phyloP scores from a whole-genome alignment of 768 basidiomycete genomes.

The Porphyrellus cyaneotinctus region DNA sequence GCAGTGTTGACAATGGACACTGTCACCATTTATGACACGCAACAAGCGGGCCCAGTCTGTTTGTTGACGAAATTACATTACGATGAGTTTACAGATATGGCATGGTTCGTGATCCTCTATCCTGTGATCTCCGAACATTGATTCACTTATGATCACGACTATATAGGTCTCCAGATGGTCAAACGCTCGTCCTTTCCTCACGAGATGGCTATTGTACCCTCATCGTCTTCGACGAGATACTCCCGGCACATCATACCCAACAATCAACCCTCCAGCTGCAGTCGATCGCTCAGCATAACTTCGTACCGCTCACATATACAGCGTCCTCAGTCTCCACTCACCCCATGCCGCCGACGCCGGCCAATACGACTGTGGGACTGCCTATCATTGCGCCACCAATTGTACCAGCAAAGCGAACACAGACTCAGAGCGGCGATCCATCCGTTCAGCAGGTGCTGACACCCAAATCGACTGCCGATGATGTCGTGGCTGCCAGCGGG shows the following conservation, averaged over 20 bases:
- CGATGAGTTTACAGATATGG: conserved; percentile 95
- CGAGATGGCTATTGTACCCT: conserved; percentile 98
- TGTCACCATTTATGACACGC: conserved; percentile 92
- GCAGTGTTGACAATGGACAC: conserved; percentile 97
- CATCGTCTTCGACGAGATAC: conserved; percentile 90
- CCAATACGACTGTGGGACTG: conserved; percentile 33
- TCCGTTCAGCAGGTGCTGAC: conserved; percentile 20
- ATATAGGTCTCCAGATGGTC: conserved; percentile 90
- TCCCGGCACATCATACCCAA: conserved; percentile 83
- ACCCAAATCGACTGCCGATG: conserved; percentile 29
- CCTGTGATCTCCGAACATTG: not conserved
- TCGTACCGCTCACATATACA: conserved; percentile 51
- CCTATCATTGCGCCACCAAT: conserved; percentile 31
- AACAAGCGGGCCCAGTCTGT: conserved; percentile 89
- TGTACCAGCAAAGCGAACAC: conserved; percentile 35
- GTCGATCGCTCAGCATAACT: conserved; percentile 84
- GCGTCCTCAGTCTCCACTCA: conserved; percentile 13
- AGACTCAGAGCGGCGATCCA: conserved; percentile 25
- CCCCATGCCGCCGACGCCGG: conserved; percentile 23
- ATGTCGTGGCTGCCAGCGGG: conserved; percentile 11
- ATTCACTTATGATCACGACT: conserved; percentile 2
- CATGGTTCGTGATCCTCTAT: conserved; percentile 61
- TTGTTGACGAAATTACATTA: conserved; percentile 93
- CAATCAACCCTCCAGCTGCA: conserved; percentile 89
- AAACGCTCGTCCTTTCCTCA: conserved; percentile 85